A percentile compares a stretch with the other conserved stretches of the same genome.
Conservation (phyloP, 2,329 filamentous ascomycete genomes). For the Botryotinia narcissicola region DNA sequence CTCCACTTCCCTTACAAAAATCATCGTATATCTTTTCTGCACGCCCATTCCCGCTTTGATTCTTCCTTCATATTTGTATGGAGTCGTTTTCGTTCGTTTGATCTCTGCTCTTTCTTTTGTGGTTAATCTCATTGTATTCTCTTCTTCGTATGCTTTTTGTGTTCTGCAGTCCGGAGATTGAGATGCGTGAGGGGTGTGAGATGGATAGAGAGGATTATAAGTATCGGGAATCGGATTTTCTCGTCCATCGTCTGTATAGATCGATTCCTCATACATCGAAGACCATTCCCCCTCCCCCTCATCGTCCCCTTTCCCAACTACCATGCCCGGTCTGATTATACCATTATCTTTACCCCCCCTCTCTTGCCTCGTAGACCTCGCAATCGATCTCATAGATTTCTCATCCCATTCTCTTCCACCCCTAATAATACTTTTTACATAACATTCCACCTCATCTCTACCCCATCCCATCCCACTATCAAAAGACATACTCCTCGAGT, state of each 20-base stretch:
- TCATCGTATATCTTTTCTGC: background rate
- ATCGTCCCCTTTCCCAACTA: background rate
- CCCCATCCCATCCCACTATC: background rate
- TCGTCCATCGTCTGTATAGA: background rate
- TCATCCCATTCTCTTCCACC: background rate
- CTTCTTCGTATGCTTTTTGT: background rate
- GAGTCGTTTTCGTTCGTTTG: background rate
- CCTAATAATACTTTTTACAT: background rate
- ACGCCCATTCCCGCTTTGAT: slow-evolving; percentile 1
- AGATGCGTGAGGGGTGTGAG: background rate
- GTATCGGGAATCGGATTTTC: background rate
- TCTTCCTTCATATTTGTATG: background rate
- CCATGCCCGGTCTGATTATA: background rate
- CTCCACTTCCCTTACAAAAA: background rate
- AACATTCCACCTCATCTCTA: background rate
- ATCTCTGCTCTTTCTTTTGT: background rate
- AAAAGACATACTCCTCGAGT: slow-evolving; percentile 1
- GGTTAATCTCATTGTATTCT: background rate
- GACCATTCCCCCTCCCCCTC: background rate
- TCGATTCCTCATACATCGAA: background rate
- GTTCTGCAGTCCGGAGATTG: background rate
- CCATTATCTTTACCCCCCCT: background rate
- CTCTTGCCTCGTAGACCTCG: background rate
- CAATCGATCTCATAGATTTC: background rate
- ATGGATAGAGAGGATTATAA: background rate